These are phyloP conservation scores for Raffaelea ambrosiae DNA, from an alignment of 2,329 filamentous ascomycete species.

Conservation along the genomic window DNA sequence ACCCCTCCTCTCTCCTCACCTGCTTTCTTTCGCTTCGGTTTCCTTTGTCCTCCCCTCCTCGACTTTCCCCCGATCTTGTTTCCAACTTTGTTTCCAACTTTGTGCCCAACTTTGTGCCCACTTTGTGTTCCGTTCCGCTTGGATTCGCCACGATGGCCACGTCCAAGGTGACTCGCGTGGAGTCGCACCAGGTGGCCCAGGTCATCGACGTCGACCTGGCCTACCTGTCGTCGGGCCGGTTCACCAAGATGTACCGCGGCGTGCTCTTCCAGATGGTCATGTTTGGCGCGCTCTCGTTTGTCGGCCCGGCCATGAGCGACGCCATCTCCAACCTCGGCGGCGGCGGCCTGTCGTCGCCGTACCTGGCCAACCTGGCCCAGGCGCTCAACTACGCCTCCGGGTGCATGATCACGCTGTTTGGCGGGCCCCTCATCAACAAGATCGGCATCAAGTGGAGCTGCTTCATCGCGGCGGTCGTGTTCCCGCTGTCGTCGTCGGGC, in stretches of 20 bases:
- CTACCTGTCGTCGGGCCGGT: background rate
- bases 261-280: conserved; percentile 3
- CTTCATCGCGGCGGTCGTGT: background rate
- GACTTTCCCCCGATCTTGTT: no score
- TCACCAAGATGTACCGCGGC: conserved; percentile 1
- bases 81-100: no score
- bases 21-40: no score
- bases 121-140: no score
- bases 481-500: background rate
- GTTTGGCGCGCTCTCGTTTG: background rate
- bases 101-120: no score
- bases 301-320: conserved; percentile 2
- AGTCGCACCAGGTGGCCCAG: conserved; percentile 2
- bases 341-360: conserved; percentile 2
- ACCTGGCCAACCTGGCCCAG: conserved; percentile 3
- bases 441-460: conserved; percentile 4
- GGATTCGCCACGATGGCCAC: no score
- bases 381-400: conserved; percentile 2
- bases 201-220: background rate
- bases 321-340: conserved; percentile 2
- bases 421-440: conserved; percentile 4
- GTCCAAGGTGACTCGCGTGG: background rate
- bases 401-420: conserved; percentile 2
- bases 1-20: no score
- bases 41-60: no score